Conservation (phyloP, 2,329 filamentous ascomycete species). For the Aspergillus japonicus region DNA sequence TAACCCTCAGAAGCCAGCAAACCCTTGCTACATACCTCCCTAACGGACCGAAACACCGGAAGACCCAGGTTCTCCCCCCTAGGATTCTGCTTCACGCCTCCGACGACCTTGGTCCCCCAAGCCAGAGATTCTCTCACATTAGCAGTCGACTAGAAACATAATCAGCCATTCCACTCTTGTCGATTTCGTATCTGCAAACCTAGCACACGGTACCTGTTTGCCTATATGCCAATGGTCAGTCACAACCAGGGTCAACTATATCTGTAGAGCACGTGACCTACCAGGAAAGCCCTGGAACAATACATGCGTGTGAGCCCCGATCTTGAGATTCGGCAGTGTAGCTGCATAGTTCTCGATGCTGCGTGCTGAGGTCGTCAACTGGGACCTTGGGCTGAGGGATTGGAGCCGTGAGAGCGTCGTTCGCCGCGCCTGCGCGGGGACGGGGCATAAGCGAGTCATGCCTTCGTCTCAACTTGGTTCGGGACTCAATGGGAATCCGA, state of each 20-base stretch:
- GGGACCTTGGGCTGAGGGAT: constrained; percentile 12
- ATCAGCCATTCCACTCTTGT: constrained; percentile 5
- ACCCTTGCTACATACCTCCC: constrained; percentile 43
- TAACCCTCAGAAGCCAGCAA: neutral
- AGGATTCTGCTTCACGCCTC: constrained; percentile 71
- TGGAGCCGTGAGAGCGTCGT: constrained; percentile 1
- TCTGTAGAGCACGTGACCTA: constrained; percentile 17
- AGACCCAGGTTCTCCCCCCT: constrained; percentile 70
- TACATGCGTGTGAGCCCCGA: constrained; percentile 64
- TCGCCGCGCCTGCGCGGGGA: constrained; percentile 24
- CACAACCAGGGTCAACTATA: too few species aligned
- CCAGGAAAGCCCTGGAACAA: constrained; percentile 72
- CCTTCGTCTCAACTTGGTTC: neutral
- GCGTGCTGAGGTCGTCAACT: constrained; percentile 36
- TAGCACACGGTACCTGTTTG: constrained; percentile 31
- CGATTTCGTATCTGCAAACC: neutral
- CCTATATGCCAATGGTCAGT: constrained; percentile 25
- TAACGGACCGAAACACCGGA: constrained; percentile 68
- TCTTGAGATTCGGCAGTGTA: constrained; percentile 65
- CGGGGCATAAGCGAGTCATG: constrained; percentile 21
- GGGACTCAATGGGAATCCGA: too few species aligned
- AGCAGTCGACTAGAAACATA: constrained; percentile 60
- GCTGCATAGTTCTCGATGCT: constrained; percentile 50
- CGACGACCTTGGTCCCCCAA: constrained; percentile 79
- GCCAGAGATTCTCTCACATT: constrained; percentile 74